Conservation (phyloP, 352 stramenopile species). For the Phytophthora megakarya region DNA sequence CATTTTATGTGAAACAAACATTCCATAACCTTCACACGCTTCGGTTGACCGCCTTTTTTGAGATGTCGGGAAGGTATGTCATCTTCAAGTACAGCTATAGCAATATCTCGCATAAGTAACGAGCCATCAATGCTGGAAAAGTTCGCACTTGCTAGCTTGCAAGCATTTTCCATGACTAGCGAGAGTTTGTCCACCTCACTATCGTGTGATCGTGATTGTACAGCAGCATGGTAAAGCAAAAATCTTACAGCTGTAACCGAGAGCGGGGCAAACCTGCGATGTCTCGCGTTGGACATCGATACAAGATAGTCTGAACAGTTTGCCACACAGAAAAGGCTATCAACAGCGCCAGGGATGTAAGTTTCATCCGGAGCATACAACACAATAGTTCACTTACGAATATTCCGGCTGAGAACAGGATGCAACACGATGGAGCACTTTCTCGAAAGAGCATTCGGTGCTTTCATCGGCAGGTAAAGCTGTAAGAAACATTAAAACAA, state of each 20-base stretch:
- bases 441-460: slow-evolving; percentile 29
- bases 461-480: slow-evolving; percentile 15
- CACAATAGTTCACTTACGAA: slow-evolving; percentile 42
- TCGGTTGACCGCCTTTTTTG: slow-evolving; percentile 31
- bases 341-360: not conserved
- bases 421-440: slow-evolving; percentile 39
- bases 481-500: slow-evolving; percentile 9
- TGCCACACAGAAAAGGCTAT: slow-evolving; percentile 43
- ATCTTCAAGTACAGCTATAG: slow-evolving; percentile 39
- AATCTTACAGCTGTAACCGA: slow-evolving; percentile 42
- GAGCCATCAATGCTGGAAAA: slow-evolving; percentile 21
- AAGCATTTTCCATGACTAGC: slow-evolving; percentile 38
- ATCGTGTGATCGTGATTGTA: slow-evolving; percentile 38
- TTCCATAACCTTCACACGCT: slow-evolving; percentile 39
- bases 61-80: slow-evolving; percentile 17
- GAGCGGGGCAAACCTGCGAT: slow-evolving; percentile 34
- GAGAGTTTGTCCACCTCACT: slow-evolving; percentile 40
- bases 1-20: slow-evolving; percentile 41
- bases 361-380: not conserved
- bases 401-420: slow-evolving; percentile 37
- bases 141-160: slow-evolving; percentile 35
- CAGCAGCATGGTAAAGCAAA: slow-evolving; percentile 46
- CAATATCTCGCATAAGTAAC: slow-evolving; percentile 3
- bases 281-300: slow-evolving; percentile 31
- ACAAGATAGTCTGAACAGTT: slow-evolving; percentile 52